Evolutionary conservation across 2,329 filamentous ascomycete genomes (phyloP).

Genomic region (Fusarium pseudocircinatum): DNA sequence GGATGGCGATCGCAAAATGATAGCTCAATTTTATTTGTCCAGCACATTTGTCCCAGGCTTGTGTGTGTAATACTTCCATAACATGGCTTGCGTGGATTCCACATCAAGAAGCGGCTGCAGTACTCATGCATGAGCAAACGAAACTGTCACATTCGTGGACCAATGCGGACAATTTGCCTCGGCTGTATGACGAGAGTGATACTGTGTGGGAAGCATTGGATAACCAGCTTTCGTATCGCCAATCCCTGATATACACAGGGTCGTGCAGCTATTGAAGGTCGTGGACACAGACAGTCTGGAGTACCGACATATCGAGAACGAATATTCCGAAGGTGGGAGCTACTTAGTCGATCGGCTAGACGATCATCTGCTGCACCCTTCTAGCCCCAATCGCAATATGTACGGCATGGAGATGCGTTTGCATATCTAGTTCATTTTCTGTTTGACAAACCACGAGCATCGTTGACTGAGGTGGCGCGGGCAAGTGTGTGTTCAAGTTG

Average conservation of each 20-base stretch:
- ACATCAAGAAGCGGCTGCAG: conserved; percentile 26
- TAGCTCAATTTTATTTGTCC: background rate
- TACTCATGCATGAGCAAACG: conserved; percentile 21
- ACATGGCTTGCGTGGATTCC: conserved; percentile 3
- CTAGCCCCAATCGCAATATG: background rate
- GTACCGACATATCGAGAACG: background rate
- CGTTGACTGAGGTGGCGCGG: background rate
- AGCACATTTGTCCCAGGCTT: background rate
- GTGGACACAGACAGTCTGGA: background rate
- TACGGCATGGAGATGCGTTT: background rate
- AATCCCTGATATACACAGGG: background rate
- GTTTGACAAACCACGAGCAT: background rate
- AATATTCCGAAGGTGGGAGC: background rate
- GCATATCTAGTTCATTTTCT: background rate
- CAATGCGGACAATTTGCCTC: background rate
- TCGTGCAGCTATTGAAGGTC: background rate
- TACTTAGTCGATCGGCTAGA: background rate
- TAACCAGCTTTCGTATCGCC: background rate
- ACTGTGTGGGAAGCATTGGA: background rate
- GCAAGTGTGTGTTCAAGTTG: background rate
- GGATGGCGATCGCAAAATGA: conserved; percentile 5
- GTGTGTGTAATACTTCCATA: background rate
- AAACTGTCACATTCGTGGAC: conserved; percentile 19
- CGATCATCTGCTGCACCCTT: background rate
- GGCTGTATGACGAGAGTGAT: conserved; percentile 11